phyloP scores from a whole-genome alignment of 805 yeast genomes.

The Wickerhamiella lipophila region DNA sequence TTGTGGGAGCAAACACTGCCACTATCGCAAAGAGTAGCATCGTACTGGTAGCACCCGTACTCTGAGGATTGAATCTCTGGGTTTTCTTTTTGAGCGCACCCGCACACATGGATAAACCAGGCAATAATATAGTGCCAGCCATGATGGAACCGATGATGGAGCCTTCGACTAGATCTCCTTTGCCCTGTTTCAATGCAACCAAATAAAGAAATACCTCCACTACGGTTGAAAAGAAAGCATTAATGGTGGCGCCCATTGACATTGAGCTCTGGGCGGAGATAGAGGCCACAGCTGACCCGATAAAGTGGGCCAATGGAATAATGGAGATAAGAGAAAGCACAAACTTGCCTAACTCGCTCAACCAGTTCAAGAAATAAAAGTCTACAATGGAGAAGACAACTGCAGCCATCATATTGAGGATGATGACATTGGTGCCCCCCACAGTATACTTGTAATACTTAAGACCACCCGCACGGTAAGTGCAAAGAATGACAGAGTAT shows the following conservation, averaged over 20 bases:
- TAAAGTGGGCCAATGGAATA: conserved; percentile 88
- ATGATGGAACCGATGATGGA: conserved; percentile 86
- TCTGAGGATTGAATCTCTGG: conserved; percentile 86
- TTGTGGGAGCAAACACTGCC: conserved; percentile 85
- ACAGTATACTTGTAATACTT: conserved; percentile 94
- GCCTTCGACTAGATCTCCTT: conserved; percentile 88
- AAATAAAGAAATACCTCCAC: conserved; percentile 88
- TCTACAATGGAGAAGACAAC: conserved; percentile 77
- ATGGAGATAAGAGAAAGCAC: conserved; percentile 68
- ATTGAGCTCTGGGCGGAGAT: conserved; percentile 96
- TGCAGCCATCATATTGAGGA: conserved; percentile 67
- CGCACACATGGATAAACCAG: conserved; percentile 95
- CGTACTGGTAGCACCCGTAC: conserved; percentile 95
- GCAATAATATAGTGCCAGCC: conserved; percentile 82
- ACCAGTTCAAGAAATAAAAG: conserved; percentile 48
- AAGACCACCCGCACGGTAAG: conserved; percentile 82
- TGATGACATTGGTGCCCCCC: conserved; percentile 88
- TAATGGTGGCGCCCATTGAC: conserved; percentile 98
- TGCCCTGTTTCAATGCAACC: conserved; percentile 74
- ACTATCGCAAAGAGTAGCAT: conserved; percentile 84
- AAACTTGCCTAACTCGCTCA: conserved; percentile 46
- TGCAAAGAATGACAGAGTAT: conserved; percentile 53
- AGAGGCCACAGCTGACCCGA: conserved; percentile 99
- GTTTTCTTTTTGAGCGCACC: conserved; percentile 90
- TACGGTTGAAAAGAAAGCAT: conserved; percentile 91